phyloP scores from a whole-genome alignment of 1,139 yeast species.

The Diutina mesorugosa region DNA sequence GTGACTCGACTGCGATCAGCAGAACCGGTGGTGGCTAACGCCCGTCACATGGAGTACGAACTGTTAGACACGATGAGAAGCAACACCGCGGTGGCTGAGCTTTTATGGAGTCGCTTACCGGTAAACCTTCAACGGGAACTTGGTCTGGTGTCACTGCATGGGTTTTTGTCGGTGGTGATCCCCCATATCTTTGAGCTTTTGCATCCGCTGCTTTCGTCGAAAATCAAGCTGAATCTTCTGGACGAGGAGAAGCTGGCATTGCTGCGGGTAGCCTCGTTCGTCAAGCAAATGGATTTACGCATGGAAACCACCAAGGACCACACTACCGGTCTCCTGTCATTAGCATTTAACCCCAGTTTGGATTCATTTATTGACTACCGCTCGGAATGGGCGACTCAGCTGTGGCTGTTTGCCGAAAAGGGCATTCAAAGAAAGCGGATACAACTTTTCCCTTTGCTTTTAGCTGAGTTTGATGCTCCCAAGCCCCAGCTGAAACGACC shows the following conservation, averaged over 20 bases:
- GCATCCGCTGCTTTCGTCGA: slow-evolving; percentile 8
- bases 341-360: slow-evolving; percentile 25
- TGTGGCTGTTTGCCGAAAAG: slow-evolving; percentile 8
- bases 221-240: slow-evolving; percentile 12
- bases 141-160: not conserved
- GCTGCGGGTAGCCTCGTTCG: slow-evolving; percentile 16
- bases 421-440: slow-evolving; percentile 18
- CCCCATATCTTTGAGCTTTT: slow-evolving; percentile 4
- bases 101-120: slow-evolving; percentile 18
- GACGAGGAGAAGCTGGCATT: slow-evolving; percentile 15
- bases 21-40: slow-evolving; percentile 20
- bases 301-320: slow-evolving; percentile 23
- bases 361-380: slow-evolving; percentile 14
- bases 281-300: slow-evolving; percentile 15
- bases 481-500: slow-evolving; percentile 8
- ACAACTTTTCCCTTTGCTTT: slow-evolving; percentile 25
- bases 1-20: slow-evolving; percentile 15
- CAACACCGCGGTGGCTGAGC: slow-evolving; percentile 16
- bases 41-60: slow-evolving; percentile 33
- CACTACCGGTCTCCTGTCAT: slow-evolving; percentile 16
- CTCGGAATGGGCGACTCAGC: slow-evolving; percentile 9
- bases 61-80: slow-evolving; percentile 17
- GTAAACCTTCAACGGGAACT: slow-evolving; percentile 9
- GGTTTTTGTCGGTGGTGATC: not conserved
- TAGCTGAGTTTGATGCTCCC: slow-evolving; percentile 18